Conservation (phyloP, 192 early-diverging fungal species). For the Rhizoclosmatium sp. region DNA sequence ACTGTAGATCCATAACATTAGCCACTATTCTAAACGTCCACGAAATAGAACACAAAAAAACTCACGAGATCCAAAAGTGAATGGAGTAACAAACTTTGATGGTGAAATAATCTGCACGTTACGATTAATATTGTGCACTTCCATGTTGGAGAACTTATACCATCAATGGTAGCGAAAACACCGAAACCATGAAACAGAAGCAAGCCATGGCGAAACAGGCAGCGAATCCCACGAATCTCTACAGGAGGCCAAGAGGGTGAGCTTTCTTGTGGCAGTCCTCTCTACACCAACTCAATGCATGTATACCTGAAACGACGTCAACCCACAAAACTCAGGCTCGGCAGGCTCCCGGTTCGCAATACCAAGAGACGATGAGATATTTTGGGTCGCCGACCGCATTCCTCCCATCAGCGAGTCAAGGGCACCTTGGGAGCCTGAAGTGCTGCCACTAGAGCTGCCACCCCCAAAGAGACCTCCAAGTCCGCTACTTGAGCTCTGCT, state of each 20-base stretch:
- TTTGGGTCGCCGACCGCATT: slow-evolving; percentile 50
- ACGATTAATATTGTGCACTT: background rate
- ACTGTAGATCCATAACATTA: background rate
- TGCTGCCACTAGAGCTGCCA: background rate
- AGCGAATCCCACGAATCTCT: slow-evolving; percentile 51
- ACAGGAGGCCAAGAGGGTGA: background rate
- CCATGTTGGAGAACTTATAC: background rate
- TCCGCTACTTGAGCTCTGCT: background rate
- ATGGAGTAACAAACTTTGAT: slow-evolving; percentile 55
- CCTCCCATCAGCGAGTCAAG: slow-evolving; percentile 45
- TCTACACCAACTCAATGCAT: background rate
- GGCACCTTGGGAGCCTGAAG: slow-evolving; percentile 1
- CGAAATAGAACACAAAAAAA: background rate
- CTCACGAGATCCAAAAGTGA: slow-evolving; percentile 50
- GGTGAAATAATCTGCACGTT: slow-evolving; percentile 37
- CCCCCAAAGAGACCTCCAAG: slow-evolving; percentile 15
- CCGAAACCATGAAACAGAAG: slow-evolving; percentile 56
- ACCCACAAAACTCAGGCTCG: slow-evolving; percentile 53
- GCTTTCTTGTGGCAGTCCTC: background rate
- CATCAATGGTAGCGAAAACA: slow-evolving; percentile 52
- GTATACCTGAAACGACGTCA: slow-evolving; percentile 50
- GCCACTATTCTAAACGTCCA: no score
- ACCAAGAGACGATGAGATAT: slow-evolving; percentile 47
- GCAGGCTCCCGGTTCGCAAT: slow-evolving; percentile 29
- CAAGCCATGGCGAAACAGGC: slow-evolving; percentile 44